Percentiles rank a stretch among this genome's conserved stretches.
Evolutionary conservation across 306 rosid genomes (phyloP).

Genomic region (Prinsepia uniflora): DNA sequence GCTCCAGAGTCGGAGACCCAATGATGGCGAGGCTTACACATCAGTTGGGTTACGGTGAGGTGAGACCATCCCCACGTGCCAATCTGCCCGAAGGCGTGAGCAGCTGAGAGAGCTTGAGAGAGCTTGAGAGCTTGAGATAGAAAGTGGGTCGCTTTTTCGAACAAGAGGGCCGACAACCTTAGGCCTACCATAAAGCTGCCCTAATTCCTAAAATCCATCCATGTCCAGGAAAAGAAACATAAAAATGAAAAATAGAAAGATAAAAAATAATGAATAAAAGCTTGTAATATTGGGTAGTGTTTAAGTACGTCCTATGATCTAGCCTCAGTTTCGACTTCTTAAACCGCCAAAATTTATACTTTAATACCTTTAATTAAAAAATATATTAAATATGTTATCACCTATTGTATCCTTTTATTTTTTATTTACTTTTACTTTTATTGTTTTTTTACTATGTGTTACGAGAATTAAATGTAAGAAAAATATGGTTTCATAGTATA

Average conservation of each 20-base stretch:
- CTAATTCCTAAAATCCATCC: constrained; percentile 12
- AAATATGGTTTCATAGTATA: too few relatives aligned
- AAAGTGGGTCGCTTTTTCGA: constrained; percentile 46
- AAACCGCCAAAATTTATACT: too few relatives aligned
- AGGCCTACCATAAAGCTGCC: constrained; percentile 59
- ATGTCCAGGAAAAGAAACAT: constrained; percentile 10
- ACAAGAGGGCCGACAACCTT: constrained; percentile 48
- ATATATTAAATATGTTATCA: too few relatives aligned
- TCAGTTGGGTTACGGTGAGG: background rate
- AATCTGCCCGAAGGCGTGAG: constrained; percentile 50
- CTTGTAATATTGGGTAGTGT: too few relatives aligned
- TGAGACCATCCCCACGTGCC: constrained; percentile 79
- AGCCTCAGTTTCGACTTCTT: too few relatives aligned
- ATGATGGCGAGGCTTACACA: constrained; percentile 43
- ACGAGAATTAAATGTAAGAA: too few relatives aligned
- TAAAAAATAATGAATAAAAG: background rate
- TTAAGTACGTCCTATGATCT: too few relatives aligned
- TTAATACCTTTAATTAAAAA: too few relatives aligned
- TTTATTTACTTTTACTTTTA: too few relatives aligned
- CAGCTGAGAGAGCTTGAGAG: constrained; percentile 19
- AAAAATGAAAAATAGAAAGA: background rate
- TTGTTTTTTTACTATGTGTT: too few relatives aligned
- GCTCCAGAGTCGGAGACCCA: constrained; percentile 33
- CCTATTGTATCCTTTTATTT: too few relatives aligned
- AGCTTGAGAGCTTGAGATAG: too few relatives aligned